Evolutionary conservation across 768 basidiomycete genomes (phyloP).

Genomic region (Harrya chromipes): DNA sequence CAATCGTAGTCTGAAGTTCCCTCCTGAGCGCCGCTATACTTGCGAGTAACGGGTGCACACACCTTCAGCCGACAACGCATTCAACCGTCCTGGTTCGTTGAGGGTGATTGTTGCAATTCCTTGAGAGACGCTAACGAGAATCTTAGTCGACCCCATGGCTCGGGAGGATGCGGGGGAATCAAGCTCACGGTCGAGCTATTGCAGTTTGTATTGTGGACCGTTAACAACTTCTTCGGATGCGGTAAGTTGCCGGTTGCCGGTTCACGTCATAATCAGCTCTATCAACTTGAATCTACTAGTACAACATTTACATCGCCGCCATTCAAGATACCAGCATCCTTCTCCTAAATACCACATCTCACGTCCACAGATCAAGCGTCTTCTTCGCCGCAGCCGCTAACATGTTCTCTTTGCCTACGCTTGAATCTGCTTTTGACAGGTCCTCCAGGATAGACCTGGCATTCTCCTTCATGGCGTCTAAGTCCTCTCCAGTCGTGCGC

Average conservation of each 20-base stretch:
- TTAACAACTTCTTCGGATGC: no score
- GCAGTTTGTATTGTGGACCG: no score
- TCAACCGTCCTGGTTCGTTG: constrained; percentile 55
- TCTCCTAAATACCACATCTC: background rate
- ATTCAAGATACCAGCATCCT: constrained; percentile 4
- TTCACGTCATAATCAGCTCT: background rate
- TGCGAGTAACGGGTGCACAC: constrained; percentile 18
- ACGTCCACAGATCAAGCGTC: constrained; percentile 41
- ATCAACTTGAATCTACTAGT: background rate
- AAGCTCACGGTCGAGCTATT: no score
- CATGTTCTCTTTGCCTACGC: constrained; percentile 35
- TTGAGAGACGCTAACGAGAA: constrained; percentile 47
- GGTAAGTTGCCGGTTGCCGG: background rate
- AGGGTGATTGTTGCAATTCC: constrained; percentile 69
- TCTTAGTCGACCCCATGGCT: constrained; percentile 34
- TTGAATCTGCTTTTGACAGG: constrained; percentile 35
- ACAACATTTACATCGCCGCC: background rate
- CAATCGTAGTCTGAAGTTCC: constrained; percentile 52
- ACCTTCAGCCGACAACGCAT: constrained; percentile 56
- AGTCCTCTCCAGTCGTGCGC: constrained; percentile 46
- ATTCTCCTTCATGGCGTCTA: constrained; percentile 49
- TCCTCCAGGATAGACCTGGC: constrained; percentile 51
- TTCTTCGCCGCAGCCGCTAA: constrained; percentile 39
- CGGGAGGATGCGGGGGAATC: no score
- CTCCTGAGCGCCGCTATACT: background rate